Conservation (phyloP, 805 yeast species). For the Kluyveromyces aestuarii region DNA sequence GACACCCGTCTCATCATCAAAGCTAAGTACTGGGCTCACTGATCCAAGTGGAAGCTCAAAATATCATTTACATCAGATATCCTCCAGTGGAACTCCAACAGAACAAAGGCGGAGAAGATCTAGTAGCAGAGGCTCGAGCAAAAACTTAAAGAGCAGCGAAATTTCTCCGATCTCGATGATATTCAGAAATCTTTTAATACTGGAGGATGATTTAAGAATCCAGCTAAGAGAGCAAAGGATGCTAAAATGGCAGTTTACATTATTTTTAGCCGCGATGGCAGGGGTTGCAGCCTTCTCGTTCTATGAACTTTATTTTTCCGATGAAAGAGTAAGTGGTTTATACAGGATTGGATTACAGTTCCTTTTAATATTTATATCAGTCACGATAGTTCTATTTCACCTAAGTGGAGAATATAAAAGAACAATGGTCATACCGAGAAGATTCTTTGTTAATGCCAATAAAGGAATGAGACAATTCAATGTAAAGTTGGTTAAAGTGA, state of each 20-base stretch:
- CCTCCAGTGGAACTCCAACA: background rate
- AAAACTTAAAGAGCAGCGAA: slow-evolving; percentile 20
- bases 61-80: background rate
- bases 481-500: slow-evolving; percentile 60
- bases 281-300: slow-evolving; percentile 33
- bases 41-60: background rate
- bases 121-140: slow-evolving; percentile 23
- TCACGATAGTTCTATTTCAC: slow-evolving; percentile 70
- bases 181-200: slow-evolving; percentile 68
- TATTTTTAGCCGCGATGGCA: slow-evolving; percentile 33
- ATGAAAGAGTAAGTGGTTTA: slow-evolving; percentile 33
- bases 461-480: slow-evolving; percentile 83
- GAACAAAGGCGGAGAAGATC: slow-evolving; percentile 14
- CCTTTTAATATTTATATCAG: slow-evolving; percentile 47
- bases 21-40: background rate
- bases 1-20: background rate
- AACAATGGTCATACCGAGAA: slow-evolving; percentile 73
- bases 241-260: slow-evolving; percentile 41
- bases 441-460: slow-evolving; percentile 73
- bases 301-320: slow-evolving; percentile 32
- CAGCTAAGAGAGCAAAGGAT: slow-evolving; percentile 69
- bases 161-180: slow-evolving; percentile 57
- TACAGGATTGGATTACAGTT: slow-evolving; percentile 38
- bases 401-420: slow-evolving; percentile 84
- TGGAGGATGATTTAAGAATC: slow-evolving; percentile 77